Percentiles rank a stretch among this genome's conserved stretches.
Evolutionary conservation across 371 early-diverging fungal genomes (phyloP).

Genomic region (Gilbertella persicaria): DNA sequence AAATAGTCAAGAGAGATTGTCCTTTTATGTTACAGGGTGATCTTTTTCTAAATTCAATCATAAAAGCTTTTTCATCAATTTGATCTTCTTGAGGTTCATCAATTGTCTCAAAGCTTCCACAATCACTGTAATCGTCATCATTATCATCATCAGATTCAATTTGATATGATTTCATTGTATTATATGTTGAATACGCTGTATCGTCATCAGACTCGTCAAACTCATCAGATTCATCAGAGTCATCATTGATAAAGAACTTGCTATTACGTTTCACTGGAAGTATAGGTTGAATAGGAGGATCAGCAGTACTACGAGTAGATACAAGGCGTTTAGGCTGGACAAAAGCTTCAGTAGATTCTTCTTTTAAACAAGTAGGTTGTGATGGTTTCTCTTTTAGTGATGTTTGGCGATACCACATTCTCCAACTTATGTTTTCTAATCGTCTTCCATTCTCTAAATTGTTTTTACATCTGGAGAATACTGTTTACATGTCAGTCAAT

Average conservation of each 20-base stretch:
- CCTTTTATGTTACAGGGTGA: background rate
- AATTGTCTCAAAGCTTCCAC: background rate
- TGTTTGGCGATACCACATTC: conserved; percentile 27
- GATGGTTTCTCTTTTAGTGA: conserved; percentile 3
- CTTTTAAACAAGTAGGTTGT: conserved; percentile 4
- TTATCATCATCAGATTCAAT: background rate
- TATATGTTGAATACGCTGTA: no score
- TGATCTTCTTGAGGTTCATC: conserved; percentile 4
- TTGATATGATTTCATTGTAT: background rate
- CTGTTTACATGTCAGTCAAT: conserved; percentile 9
- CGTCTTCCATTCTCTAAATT: conserved; percentile 44
- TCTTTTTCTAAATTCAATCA: conserved; percentile 6
- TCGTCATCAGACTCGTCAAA: conserved; percentile 16
- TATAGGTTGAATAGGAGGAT: background rate
- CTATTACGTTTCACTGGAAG: background rate
- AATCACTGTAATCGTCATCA: conserved; percentile 13
- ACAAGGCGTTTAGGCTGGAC: background rate
- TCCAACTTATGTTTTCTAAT: conserved; percentile 43
- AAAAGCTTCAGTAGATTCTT: conserved; percentile 1
- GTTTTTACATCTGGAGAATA: conserved; percentile 44
- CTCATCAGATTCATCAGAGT: background rate
- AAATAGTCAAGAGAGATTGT: conserved; percentile 1
- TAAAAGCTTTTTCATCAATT: conserved; percentile 4
- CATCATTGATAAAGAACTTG: conserved; percentile 29
- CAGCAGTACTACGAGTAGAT: background rate